A percentile compares a stretch with the other conserved stretches of the same genome.
These are phyloP conservation scores for Phlebiopsis flavidoalba DNA, from an alignment of 768 basidiomycete genomes.

Conservation along the genomic window DNA sequence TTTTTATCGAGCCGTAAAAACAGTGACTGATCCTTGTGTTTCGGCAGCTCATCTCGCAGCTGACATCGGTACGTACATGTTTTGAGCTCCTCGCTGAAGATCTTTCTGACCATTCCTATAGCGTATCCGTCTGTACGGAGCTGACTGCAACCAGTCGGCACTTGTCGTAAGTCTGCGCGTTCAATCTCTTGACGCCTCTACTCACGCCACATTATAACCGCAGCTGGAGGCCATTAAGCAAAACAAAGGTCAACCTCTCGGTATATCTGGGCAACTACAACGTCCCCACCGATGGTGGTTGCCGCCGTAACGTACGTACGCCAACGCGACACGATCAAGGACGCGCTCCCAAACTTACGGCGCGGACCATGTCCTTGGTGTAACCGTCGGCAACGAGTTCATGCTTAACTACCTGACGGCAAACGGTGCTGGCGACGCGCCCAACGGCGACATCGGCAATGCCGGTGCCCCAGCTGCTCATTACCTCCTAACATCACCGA, in stretches of 20 bases:
- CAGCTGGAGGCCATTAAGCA: slow-evolving; percentile 84
- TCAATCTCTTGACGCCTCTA: not conserved
- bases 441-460: slow-evolving; percentile 57
- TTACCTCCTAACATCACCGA: slow-evolving; percentile 64
- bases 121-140: slow-evolving; percentile 80
- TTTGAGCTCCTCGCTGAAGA: not conserved
- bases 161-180: slow-evolving; percentile 48
- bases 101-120: slow-evolving; percentile 9
- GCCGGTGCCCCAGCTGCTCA: slow-evolving; percentile 58
- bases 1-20: not conserved
- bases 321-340: slow-evolving; percentile 63
- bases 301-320: slow-evolving; percentile 68
- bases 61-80: slow-evolving; percentile 48
- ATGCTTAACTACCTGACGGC: slow-evolving; percentile 67
- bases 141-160: slow-evolving; percentile 80
- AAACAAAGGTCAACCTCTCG: slow-evolving; percentile 81
- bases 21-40: not conserved
- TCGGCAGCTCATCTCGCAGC: slow-evolving; percentile 70
- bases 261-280: slow-evolving; percentile 77
- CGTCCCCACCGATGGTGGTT: slow-evolving; percentile 49
- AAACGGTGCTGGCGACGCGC: slow-evolving; percentile 41
- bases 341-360: slow-evolving; percentile 77
- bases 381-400: slow-evolving; percentile 92
- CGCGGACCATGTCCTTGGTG: slow-evolving; percentile 63
- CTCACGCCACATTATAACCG: not conserved